Base-by-base conservation (phyloP, 2,329 filamentous ascomycete species). In the Monosporascus sp. region DNA sequence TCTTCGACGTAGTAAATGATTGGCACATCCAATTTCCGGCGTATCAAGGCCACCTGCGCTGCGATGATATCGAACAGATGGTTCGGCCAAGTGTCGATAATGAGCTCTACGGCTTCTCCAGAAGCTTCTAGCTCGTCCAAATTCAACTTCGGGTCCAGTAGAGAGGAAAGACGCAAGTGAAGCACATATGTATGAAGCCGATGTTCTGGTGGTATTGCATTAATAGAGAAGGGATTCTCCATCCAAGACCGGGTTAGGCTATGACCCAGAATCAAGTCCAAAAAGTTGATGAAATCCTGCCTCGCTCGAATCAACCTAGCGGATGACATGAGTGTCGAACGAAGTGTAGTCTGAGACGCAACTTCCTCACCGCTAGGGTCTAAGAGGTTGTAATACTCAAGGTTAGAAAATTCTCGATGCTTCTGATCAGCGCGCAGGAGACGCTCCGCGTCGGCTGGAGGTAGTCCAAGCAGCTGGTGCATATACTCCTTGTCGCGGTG, bases 321-420 rank as follows among this genome's bases (percentile, higher is more conserved):
- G 5, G 85, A 72, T 47, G 81, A 81, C 1, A 76, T 75, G 1
- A 78, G 76, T 9, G 71, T 72, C 6, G 71, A 70, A 45, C 72
- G 69, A 35, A 71, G 64, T 26, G 69, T 65, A 3, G 64, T 62
- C 8, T 70, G 66, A 7, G 66, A 63, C 1, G 66, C 61, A 2
- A 63, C 49, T 11, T 62, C 56, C 38, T 67, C 65, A 24, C 68
- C 68, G 48, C 74, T 72, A 3, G 70, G 65, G 52, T 77, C 75
- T 56, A 84, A 79, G 14, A 87, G 72, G 60, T 89, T 89, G 72
- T 82, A 89, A 65, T 87, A 90, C 63, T 90, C 87, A 51, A 87
- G 75, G 58, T 88, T 90, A 11, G 85, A 84, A 67, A 84, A 87
- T 6, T 74, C 72, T 51, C 85, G 77, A 59, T 87, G 81, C 37